These are phyloP conservation scores for Komagataella pastoris DNA, from an alignment of 805 yeast genomes.

Conservation along the genomic window DNA sequence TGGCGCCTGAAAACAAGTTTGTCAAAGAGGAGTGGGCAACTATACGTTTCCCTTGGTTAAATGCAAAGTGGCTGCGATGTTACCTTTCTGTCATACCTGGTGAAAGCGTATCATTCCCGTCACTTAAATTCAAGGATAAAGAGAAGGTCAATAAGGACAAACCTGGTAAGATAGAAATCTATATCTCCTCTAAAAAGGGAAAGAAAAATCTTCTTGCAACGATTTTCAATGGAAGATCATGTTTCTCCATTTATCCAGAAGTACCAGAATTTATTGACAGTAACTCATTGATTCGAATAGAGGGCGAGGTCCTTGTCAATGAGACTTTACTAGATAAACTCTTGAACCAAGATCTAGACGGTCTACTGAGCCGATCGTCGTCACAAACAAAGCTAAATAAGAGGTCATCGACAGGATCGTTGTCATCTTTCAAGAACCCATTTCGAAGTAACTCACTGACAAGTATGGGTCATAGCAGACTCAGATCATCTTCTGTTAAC, in stretches of 20 bases:
- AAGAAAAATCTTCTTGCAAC: slow-evolving; percentile 41
- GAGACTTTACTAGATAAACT: slow-evolving; percentile 14
- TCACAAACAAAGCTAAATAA: slow-evolving; percentile 9
- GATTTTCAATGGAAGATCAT: slow-evolving; percentile 27
- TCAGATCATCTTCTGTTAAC: slow-evolving; percentile 3
- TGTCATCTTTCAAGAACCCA: slow-evolving; percentile 6
- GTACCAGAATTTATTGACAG: slow-evolving; percentile 41
- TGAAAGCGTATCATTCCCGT: slow-evolving; percentile 9
- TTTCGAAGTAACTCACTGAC: neutral
- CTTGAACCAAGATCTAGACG: slow-evolving; percentile 7
- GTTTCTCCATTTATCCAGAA: slow-evolving; percentile 48
- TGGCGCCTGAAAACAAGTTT: slow-evolving; percentile 34
- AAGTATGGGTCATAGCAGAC: neutral
- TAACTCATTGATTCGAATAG: slow-evolving; percentile 40
- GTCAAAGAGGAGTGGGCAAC: slow-evolving; percentile 49
- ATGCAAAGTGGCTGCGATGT: slow-evolving; percentile 46
- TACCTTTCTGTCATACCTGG: slow-evolving; percentile 35
- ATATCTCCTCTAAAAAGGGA: slow-evolving; percentile 29
- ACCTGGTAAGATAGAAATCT: slow-evolving; percentile 40
- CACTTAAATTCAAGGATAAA: neutral
- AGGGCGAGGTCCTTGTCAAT: slow-evolving; percentile 40
- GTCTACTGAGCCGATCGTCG: slow-evolving; percentile 13
- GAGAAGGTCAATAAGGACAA: slow-evolving; percentile 17
- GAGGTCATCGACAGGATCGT: slow-evolving; percentile 15
- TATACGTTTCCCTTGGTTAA: slow-evolving; percentile 42